These are phyloP conservation scores for Penicillium olsonii DNA, from an alignment of 2,329 filamentous ascomycete genomes.

Conservation along the genomic window DNA sequence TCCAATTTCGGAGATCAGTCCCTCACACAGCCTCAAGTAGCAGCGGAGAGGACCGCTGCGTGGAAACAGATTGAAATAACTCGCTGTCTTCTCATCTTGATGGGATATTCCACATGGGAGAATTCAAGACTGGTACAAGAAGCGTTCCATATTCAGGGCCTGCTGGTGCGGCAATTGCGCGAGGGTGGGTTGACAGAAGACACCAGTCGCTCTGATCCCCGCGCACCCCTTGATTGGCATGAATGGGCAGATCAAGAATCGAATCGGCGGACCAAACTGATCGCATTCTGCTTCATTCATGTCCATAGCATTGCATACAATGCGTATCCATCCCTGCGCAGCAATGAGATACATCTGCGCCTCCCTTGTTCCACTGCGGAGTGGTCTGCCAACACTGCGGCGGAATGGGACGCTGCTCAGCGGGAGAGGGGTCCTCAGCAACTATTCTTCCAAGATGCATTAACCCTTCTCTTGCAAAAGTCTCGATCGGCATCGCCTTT, in stretches of 20 bases:
- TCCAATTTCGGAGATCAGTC: slow-evolving; percentile 13
- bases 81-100: slow-evolving; percentile 32
- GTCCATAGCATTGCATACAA: slow-evolving; percentile 44
- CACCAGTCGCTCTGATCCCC: slow-evolving; percentile 22
- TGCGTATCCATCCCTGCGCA: slow-evolving; percentile 39
- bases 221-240: slow-evolving; percentile 33
- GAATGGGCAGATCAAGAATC: slow-evolving; percentile 41
- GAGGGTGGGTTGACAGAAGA: slow-evolving; percentile 32
- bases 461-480: slow-evolving; percentile 34
- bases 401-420: slow-evolving; percentile 35
- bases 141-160: slow-evolving; percentile 31
- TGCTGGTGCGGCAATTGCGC: slow-evolving; percentile 34
- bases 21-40: slow-evolving; percentile 14
- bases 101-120: slow-evolving; percentile 38
- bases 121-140: slow-evolving; percentile 34
- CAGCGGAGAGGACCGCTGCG: slow-evolving; percentile 11
- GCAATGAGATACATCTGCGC: slow-evolving; percentile 39
- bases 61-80: slow-evolving; percentile 33
- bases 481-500: slow-evolving; percentile 29
- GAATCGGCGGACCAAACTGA: slow-evolving; percentile 37
- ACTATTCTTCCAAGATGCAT: slow-evolving; percentile 37
- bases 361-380: slow-evolving; percentile 41
- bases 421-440: slow-evolving; percentile 30
- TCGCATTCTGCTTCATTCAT: slow-evolving; percentile 42
- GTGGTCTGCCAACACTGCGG: slow-evolving; percentile 35